Percentiles rank a stretch among this genome's conserved stretches.
phyloP scores from a whole-genome alignment of 202 grass and related monocot genomes.

The Zizania palustris region DNA sequence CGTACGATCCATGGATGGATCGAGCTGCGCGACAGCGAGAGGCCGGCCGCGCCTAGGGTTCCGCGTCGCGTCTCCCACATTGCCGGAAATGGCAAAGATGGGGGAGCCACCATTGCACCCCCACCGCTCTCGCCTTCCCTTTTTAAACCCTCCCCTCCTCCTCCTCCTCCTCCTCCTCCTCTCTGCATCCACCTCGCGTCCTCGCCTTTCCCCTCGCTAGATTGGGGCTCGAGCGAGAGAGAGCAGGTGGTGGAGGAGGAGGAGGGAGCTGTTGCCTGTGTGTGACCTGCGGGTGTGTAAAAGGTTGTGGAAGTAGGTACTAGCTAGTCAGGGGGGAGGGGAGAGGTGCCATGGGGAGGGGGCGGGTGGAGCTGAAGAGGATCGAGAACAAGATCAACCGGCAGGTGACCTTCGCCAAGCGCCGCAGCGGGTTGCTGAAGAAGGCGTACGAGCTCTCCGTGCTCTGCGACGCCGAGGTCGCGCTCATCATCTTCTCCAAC shows the following conservation, averaged over 20 bases:
- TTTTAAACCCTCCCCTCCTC: slow-evolving; percentile 33
- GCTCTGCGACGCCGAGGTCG: slow-evolving; percentile 82
- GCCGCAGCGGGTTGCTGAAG: slow-evolving; percentile 78
- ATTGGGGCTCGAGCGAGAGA: not conserved
- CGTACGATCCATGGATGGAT: slow-evolving; percentile 9
- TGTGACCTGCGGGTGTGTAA: no score
- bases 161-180: not conserved
- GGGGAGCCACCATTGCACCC: slow-evolving; percentile 26
- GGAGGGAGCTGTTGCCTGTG: not conserved
- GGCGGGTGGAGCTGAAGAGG: slow-evolving; percentile 82
- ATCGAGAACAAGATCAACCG: slow-evolving; percentile 99
- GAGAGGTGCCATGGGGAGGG: slow-evolving; percentile 66
- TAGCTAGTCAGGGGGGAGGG: not conserved
- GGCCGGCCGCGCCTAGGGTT: slow-evolving; percentile 56
- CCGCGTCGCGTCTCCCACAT: slow-evolving; percentile 52
- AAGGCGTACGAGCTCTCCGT: slow-evolving; percentile 92
- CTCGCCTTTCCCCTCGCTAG: slow-evolving; percentile 7
- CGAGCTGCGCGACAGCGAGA: slow-evolving; percentile 38
- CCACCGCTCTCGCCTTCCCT: not conserved
- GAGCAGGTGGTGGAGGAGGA: not conserved
- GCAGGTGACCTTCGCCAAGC: slow-evolving; percentile 89
- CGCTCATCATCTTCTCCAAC: slow-evolving; percentile 90
- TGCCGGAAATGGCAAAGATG: slow-evolving; percentile 56
- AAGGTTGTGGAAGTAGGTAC: not conserved
- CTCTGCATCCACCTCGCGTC: not conserved